phyloP scores from a whole-genome alignment of 768 basidiomycete genomes.

The Rhizopogon vinicolor region DNA sequence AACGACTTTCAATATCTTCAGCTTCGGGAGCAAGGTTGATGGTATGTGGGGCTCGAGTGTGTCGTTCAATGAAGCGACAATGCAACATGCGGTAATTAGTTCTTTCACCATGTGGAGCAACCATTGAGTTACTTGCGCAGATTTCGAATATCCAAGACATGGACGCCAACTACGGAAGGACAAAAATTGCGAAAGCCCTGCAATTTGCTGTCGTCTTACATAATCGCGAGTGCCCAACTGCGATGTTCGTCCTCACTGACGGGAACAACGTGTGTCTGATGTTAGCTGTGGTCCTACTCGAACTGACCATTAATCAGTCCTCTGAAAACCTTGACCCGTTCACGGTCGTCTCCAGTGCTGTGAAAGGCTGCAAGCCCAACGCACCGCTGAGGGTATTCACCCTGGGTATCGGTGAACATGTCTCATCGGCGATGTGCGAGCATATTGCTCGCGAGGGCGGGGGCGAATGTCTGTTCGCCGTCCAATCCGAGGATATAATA shows the following conservation, averaged over 20 bases:
- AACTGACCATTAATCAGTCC: neutral
- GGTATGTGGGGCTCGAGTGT: conserved; percentile 33
- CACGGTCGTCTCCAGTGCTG: conserved; percentile 22
- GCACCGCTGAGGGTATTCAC: conserved; percentile 47
- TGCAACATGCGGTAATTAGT: conserved; percentile 33
- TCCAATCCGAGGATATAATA: conserved; percentile 40
- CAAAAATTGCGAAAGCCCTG: conserved; percentile 44
- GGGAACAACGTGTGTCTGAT: conserved; percentile 32
- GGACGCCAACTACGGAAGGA: conserved; percentile 43
- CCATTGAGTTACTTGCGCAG: conserved; percentile 23
- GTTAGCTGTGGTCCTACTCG: neutral
- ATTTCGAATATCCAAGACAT: conserved; percentile 35
- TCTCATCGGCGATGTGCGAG: conserved; percentile 49
- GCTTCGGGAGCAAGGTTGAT: conserved; percentile 35
- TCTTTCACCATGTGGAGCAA: neutral
- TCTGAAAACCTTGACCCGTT: conserved; percentile 14
- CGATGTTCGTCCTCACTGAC: conserved; percentile 56
- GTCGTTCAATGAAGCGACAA: conserved; percentile 22
- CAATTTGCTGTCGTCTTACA: conserved; percentile 32
- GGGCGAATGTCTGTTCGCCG: conserved; percentile 45
- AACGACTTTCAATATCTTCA: conserved; percentile 54
- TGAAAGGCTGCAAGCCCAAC: conserved; percentile 21
- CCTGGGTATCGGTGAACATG: conserved; percentile 50
- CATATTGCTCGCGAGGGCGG: conserved; percentile 51
- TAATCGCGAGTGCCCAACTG: conserved; percentile 33